Evolutionary conservation across 2,329 filamentous ascomycete species (phyloP).

Genomic region (Diaporthe eres): DNA sequence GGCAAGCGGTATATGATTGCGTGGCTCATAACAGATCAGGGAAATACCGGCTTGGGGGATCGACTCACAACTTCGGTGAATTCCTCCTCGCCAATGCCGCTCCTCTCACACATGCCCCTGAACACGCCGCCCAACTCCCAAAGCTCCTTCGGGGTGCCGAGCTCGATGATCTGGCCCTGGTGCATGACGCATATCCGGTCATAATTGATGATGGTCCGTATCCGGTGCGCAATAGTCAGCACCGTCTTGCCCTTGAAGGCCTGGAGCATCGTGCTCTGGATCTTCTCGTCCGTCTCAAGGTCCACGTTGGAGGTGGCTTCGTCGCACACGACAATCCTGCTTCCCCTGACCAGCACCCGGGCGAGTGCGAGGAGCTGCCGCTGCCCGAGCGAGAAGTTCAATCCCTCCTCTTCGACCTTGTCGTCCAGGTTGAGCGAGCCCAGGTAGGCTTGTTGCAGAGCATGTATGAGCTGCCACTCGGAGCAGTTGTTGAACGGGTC

Average conservation of each 20-base stretch:
- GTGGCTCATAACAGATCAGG: background rate
- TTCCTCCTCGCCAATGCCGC: conserved; percentile 76
- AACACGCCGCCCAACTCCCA: conserved; percentile 79
- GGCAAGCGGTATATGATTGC: background rate
- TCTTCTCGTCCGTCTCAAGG: conserved; percentile 80
- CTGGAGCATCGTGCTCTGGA: conserved; percentile 78
- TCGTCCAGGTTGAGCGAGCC: conserved; percentile 65
- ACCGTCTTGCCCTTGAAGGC: conserved; percentile 32
- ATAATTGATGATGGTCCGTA: conserved; percentile 78
- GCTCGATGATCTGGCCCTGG: conserved; percentile 75
- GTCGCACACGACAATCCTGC: conserved; percentile 82
- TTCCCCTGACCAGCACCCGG: conserved; percentile 77
- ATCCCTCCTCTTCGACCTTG: conserved; percentile 74
- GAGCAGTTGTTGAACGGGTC: conserved; percentile 27
- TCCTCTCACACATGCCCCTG: conserved; percentile 88
- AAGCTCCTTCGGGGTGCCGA: conserved; percentile 72
- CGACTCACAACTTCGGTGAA: conserved; percentile 12
- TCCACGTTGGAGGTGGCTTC: conserved; percentile 83
- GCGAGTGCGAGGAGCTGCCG: conserved; percentile 80
- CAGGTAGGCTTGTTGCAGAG: conserved; percentile 13
- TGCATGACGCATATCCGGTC: conserved; percentile 84
- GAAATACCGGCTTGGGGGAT: background rate
- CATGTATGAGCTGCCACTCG: conserved; percentile 15
- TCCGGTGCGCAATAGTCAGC: conserved; percentile 39
- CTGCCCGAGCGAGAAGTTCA: conserved; percentile 78